Percentiles rank a stretch among this genome's conserved stretches.
phyloP scores from a whole-genome alignment of 352 stramenopile species.

The Phytophthora ohioensis region DNA sequence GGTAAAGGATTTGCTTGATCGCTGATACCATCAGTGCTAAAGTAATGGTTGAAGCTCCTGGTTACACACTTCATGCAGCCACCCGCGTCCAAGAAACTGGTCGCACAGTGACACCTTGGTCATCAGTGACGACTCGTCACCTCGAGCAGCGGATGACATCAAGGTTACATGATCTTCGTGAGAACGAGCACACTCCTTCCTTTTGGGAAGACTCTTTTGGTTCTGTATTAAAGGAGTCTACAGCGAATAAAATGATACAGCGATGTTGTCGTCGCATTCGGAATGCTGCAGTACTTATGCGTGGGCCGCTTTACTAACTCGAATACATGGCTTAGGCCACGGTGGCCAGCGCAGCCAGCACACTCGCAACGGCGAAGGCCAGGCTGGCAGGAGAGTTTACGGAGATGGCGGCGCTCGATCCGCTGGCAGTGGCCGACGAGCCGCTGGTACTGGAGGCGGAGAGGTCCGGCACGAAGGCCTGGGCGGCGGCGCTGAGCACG shows the following conservation, averaged over 20 bases:
- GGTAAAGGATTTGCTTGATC: too few species aligned
- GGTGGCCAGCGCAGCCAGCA: slow-evolving; percentile 20
- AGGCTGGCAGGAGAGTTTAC: slow-evolving; percentile 22
- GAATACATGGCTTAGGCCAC: slow-evolving; percentile 25
- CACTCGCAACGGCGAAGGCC: slow-evolving; percentile 21
- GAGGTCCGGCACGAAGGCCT: slow-evolving; percentile 38
- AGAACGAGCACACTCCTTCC: too few species aligned
- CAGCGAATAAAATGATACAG: slow-evolving; percentile 38
- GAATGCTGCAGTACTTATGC: slow-evolving; percentile 18
- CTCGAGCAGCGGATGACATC: too few species aligned
- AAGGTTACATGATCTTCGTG: too few species aligned
- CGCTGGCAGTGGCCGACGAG: slow-evolving; percentile 31
- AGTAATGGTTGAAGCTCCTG: too few species aligned
- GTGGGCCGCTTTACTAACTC: slow-evolving; percentile 5
- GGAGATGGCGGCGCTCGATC: slow-evolving; percentile 34
- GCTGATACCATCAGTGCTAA: too few species aligned
- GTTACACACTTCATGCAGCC: too few species aligned
- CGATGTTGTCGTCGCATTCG: slow-evolving; percentile 27
- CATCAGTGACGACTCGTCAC: too few species aligned
- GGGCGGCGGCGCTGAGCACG: slow-evolving; percentile 53
- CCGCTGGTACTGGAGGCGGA: slow-evolving; percentile 28
- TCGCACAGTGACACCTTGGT: too few species aligned
- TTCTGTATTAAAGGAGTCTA: slow-evolving; percentile 37
- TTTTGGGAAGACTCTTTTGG: background rate
- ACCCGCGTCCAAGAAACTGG: too few species aligned